These are phyloP conservation scores for Passiflora organensis DNA, from an alignment of 345 rosid species.

Conservation along the genomic window DNA sequence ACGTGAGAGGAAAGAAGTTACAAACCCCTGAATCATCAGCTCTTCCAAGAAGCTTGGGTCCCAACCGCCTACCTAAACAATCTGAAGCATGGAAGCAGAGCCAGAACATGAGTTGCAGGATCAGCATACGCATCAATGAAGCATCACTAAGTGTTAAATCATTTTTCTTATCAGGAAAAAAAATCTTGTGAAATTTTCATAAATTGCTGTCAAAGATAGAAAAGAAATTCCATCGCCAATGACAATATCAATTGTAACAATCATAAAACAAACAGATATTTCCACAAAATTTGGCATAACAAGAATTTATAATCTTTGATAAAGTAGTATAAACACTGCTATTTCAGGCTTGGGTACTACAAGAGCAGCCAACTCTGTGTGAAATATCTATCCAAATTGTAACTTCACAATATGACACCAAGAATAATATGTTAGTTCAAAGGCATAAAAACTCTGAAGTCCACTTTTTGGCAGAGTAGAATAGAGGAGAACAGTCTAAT, in stretches of 20 bases:
- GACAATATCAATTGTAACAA: too few species aligned
- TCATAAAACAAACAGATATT: neutral
- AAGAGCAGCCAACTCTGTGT: neutral
- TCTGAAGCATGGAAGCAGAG: slow-evolving; percentile 42
- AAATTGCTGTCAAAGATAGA: too few species aligned
- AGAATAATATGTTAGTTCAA: neutral
- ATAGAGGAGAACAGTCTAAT: too few species aligned
- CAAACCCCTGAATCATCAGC: slow-evolving; percentile 92
- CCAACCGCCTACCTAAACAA: slow-evolving; percentile 98
- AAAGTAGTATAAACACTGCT: neutral
- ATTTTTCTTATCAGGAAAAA: neutral
- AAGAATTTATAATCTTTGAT: neutral
- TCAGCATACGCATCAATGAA: slow-evolving; percentile 9
- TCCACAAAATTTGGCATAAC: neutral
- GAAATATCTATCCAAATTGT: neutral
- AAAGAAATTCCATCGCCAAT: too few species aligned
- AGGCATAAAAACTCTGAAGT: neutral
- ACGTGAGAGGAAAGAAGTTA: slow-evolving; percentile 9
- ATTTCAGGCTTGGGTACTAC: neutral
- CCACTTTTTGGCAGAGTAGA: too few species aligned
- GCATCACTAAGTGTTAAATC: slow-evolving; percentile 2
- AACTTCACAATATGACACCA: neutral
- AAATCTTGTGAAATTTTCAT: too few species aligned
- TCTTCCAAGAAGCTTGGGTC: slow-evolving; percentile 91
- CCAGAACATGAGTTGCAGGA: slow-evolving; percentile 14